Base-by-base conservation (phyloP, 768 basidiomycete species). In the Rickenella mellea region DNA sequence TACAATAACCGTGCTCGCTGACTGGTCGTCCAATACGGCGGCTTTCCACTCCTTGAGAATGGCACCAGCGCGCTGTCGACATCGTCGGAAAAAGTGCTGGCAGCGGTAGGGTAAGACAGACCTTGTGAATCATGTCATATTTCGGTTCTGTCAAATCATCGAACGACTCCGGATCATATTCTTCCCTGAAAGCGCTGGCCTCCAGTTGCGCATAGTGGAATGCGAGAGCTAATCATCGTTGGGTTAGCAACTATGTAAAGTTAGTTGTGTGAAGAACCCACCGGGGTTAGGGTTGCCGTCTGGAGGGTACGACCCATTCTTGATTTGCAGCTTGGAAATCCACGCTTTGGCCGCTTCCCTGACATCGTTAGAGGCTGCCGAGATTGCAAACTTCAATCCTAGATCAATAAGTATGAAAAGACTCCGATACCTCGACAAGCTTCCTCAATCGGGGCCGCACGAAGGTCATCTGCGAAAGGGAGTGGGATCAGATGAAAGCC, bases 391-490 rank as follows among this genome's bases (percentile, higher is more conserved):
- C n/a, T n/a, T n/a, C n/a, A n/a, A n/a, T n/a, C n/a, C n/a, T n/a
- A n/a, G n/a, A n/a, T n/a, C 21, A 37, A 40, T 37, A 21, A 32
- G n/a, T 5, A 21, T 26, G 28, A 27, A 9, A 48, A 55, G 40
- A n/a, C n/a, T n/a, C n/a, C n/a, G n/a, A n/a, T 61, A 79, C 90
- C 83, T 68, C 72, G 70, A 50, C 71, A 66, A 6, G 70, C 80
- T 42, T 76, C 68, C 15, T 80, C 74, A 9, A 91, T 61, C 2
- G 84, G 80, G 5, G 85, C 84, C 15, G 71, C 69, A 37, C 96
- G 78, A 38, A 98, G 83, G 52, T 99, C 96, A 55, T 99, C 96
- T 4, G 87, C 84, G 57, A 86, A 99, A 1, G 94, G 93, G n/a
- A 97, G 59, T 12, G 84, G 83, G 44, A 97, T 83, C 39, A 98